Percentiles rank a stretch among this genome's conserved stretches.
Evolutionary conservation across 2,329 filamentous ascomycete species (phyloP).

Genomic region (Colletotrichum truncatum): DNA sequence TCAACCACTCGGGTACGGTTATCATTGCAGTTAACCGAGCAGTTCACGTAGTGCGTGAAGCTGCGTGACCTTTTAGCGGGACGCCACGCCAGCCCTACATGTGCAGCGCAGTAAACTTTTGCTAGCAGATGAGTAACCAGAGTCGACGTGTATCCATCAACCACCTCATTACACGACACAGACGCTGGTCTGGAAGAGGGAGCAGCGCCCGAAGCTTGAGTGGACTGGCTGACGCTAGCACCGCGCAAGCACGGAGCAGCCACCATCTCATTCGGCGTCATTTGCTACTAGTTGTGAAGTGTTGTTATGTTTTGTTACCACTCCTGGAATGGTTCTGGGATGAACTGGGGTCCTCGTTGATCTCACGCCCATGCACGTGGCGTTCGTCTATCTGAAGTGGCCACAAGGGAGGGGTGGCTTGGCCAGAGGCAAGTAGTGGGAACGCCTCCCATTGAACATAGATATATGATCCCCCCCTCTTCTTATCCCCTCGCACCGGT

Average conservation of each 20-base stretch:
- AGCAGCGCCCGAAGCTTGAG: too few species aligned
- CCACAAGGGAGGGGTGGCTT: not conserved
- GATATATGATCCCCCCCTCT: slow-evolving; percentile 16
- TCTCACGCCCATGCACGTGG: slow-evolving; percentile 19
- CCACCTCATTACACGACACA: not conserved
- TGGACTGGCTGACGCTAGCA: slow-evolving; percentile 16
- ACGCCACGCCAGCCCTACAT: slow-evolving; percentile 25
- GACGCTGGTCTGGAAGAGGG: not conserved
- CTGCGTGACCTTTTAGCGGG: not conserved
- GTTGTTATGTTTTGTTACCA: not conserved
- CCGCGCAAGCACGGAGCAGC: slow-evolving; percentile 15
- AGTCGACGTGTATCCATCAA: not conserved
- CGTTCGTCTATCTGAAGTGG: slow-evolving; percentile 20
- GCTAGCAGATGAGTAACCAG: not conserved
- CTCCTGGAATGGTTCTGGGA: not conserved
- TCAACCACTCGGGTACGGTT: slow-evolving; percentile 19
- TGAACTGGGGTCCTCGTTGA: not conserved
- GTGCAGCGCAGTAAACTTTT: slow-evolving; percentile 4
- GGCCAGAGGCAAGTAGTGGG: slow-evolving; percentile 9
- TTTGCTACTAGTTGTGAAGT: not conserved
- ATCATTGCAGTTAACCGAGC: not conserved
- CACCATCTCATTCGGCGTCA: not conserved
- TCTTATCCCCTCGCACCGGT: not conserved
- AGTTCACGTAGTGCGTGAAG: slow-evolving; percentile 14
- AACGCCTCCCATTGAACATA: not conserved